Conservation (phyloP, 2,329 filamentous ascomycete genomes). For the Anisogramma anomala region DNA sequence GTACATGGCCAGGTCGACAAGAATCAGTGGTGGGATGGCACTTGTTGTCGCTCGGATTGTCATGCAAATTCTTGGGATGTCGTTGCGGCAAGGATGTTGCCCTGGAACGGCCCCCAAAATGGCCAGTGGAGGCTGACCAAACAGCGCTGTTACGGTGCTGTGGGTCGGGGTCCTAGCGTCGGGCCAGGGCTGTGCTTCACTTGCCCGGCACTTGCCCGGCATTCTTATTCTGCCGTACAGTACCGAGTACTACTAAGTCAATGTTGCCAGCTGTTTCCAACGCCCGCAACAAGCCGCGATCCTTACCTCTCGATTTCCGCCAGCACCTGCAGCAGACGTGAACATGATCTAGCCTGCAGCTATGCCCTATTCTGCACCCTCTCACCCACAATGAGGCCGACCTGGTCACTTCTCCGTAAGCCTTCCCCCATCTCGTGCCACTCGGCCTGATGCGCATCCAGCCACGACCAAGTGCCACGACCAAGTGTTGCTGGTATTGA, state of each 20-base stretch:
- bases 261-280: neutral
- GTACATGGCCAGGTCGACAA: slow-evolving; percentile 30
- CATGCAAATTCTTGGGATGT: neutral
- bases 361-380: slow-evolving; percentile 10
- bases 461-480: too few species aligned
- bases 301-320: neutral
- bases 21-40: neutral
- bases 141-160: too few species aligned
- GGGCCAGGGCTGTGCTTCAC: too few species aligned
- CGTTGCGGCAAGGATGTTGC: neutral
- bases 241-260: too few species aligned
- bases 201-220: too few species aligned
- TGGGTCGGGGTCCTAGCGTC: too few species aligned
- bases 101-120: too few species aligned
- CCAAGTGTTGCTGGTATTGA: slow-evolving; percentile 14
- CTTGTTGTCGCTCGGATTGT: neutral
- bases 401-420: slow-evolving; percentile 29
- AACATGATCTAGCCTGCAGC: slow-evolving; percentile 13
- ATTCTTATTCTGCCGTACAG: too few species aligned
- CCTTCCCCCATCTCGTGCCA: slow-evolving; percentile 7
- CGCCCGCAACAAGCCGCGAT: too few species aligned
- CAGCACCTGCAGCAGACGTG: too few species aligned
- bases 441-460: slow-evolving; percentile 9
- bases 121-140: neutral
- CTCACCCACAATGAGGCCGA: slow-evolving; percentile 11